Evolutionary conservation across 441 rosid genomes (phyloP), one percentile per base, ranked within the genome.

Genomic region (Euphorbia neoarborescens): DNA sequence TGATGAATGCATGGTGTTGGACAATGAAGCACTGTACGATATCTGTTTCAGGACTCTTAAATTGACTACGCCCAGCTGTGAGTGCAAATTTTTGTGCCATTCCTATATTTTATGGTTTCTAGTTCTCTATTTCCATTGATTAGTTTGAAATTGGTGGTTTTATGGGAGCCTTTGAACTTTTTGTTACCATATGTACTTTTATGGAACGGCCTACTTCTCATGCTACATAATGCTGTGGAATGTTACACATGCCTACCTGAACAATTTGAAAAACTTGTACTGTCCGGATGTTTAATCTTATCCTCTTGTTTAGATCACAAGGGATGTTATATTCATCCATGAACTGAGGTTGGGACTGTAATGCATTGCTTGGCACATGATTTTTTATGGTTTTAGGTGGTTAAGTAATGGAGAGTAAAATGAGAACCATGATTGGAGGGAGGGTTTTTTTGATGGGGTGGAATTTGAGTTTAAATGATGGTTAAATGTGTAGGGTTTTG

Each of bases 1-100:
- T 51, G 81, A 78, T 51, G 78, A 75, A 60, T 75, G 78, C 30
- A 75, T 75, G 77, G 77, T 74, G 58, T 63, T 74, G 28, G 83
- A 80, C 38, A 73, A 73, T 13, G 76, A 73, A 34, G 76, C 76
- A 60, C 61, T 73, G 51, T 73, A 73, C 28, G 76, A 73, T 51
- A 73, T 73, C 44, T 73, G 76, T 24, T 73, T 73, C 53, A 67
- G 76, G 61, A 73, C 76, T 67, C 76, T 73, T 62, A 73, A 73
- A 66, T 20, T 73, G 24, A 73, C 76, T 11, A 73, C 76, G 17
- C 76, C 76, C 3, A 73, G 76, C 72, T 73, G 76, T 73, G 68
- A 73, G 76, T 68, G 25, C 40, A 56, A 42, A 34, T 25, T 40
- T 6, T 59, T 22, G 20, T 68, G 24, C 8, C 53, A 69, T 57